phyloP scores from a whole-genome alignment of 495 filamentous ascomycete species.

The Melanomma pulvis-pyrius region DNA sequence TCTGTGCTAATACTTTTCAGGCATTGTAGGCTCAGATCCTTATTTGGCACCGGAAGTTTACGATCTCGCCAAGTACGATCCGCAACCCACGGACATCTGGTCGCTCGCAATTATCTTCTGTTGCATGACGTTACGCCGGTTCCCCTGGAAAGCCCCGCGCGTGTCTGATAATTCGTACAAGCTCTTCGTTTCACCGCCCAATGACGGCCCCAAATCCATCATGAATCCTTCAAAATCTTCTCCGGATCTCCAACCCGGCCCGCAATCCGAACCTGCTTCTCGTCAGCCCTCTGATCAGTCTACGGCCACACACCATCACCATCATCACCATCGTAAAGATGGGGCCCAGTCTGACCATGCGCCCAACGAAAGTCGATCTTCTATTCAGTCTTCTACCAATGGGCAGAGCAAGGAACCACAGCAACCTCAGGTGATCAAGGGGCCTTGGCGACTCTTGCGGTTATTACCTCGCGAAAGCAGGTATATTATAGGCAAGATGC shows the following conservation, averaged over 20 bases:
- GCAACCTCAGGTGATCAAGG: constrained; percentile 75
- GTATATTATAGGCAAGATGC: constrained; percentile 88
- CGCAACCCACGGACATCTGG: constrained; percentile 93
- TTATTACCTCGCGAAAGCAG: constrained; percentile 87
- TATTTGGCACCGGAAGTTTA: constrained; percentile 98
- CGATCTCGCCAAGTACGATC: constrained; percentile 91
- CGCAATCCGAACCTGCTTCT: constrained; percentile 42
- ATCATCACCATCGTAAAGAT: constrained; percentile 36
- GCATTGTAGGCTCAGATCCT: constrained; percentile 95
- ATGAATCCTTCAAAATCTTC: constrained; percentile 39
- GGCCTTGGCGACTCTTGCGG: constrained; percentile 90
- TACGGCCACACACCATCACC: constrained; percentile 33
- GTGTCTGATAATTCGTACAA: constrained; percentile 92
- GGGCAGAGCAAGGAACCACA: constrained; percentile 26
- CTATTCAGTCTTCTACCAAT: constrained; percentile 1
- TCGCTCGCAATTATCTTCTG: constrained; percentile 98
- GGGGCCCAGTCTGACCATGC: constrained; percentile 38
- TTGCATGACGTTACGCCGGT: constrained; percentile 94
- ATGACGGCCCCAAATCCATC: constrained; percentile 50
- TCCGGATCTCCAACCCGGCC: constrained; percentile 21
- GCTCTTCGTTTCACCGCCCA: constrained; percentile 81
- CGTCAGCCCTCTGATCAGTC: constrained; percentile 34
- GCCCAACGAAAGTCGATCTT: constrained; percentile 15
- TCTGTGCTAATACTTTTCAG: constrained; percentile 53
- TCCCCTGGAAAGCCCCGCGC: constrained; percentile 96